Conservation (phyloP, 73 alveolate genomes). For the Symbiodinium pilosum region DNA sequence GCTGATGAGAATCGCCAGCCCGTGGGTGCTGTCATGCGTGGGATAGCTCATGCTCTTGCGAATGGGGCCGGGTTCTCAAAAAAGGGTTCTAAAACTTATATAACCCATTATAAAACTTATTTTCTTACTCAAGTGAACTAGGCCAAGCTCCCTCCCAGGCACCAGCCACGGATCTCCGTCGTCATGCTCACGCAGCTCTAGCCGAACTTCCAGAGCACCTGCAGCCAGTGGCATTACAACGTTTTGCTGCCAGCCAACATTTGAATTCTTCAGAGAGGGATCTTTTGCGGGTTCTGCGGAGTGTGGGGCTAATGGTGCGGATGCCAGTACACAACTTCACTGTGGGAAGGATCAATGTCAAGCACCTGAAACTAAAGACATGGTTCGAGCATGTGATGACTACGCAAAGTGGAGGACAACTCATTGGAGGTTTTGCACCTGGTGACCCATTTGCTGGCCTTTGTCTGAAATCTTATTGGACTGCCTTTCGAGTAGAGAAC, state of each 20-base stretch:
- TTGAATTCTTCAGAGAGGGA: slow-evolving; percentile 17
- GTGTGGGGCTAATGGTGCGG: background rate
- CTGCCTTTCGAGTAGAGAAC: background rate
- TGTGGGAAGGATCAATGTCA: background rate
- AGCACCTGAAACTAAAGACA: background rate
- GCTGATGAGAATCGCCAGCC: too few species aligned
- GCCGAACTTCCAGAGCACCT: background rate
- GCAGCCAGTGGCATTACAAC: background rate
- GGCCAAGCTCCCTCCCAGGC: slow-evolving; percentile 67
- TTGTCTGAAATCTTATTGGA: slow-evolving; percentile 2
- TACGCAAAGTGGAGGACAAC: background rate
- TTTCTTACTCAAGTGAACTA: too few species aligned
- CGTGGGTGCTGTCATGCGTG: slow-evolving; percentile 8
- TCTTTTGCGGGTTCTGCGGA: background rate
- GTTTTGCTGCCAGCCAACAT: background rate
- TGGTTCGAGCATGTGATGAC: slow-evolving; percentile 1
- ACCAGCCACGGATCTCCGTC: background rate
- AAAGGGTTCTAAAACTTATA: too few species aligned
- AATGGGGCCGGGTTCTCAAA: too few species aligned
- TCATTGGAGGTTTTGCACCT: background rate
- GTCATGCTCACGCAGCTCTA: slow-evolving; percentile 1
- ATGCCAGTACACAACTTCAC: background rate
- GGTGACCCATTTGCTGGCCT: background rate
- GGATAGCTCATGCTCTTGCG: too few species aligned
- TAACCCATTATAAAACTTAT: too few species aligned